Percentiles rank a stretch among this genome's conserved stretches.
Evolutionary conservation across 176 grass and related monocot genomes (phyloP).

Genomic region (Alopecurus myosuroides): DNA sequence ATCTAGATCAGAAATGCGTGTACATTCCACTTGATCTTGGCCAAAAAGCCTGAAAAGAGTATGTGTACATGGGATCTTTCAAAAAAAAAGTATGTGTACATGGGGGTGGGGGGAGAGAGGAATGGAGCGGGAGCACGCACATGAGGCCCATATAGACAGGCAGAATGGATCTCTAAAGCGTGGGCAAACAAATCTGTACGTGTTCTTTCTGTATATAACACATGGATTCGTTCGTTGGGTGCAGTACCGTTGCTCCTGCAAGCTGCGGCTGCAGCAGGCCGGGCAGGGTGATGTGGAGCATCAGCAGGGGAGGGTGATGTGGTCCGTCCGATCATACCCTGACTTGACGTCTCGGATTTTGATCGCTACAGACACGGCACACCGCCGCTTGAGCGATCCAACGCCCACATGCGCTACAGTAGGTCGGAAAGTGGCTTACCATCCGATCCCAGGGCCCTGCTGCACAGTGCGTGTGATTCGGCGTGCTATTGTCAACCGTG

Average conservation of each 20-base stretch:
- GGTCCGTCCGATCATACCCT: background rate
- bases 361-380: too few species aligned
- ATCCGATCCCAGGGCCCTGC: background rate
- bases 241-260: background rate
- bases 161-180: conserved; percentile 3
- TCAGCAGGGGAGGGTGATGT: background rate
- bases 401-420: background rate
- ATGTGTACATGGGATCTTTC: background rate
- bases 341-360: too few species aligned
- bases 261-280: background rate
- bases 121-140: background rate
- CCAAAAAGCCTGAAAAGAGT: conserved; percentile 8
- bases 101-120: background rate
- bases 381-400: background rate
- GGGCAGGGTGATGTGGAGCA: background rate
- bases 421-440: background rate
- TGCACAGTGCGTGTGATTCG: background rate
- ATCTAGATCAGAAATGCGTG: conserved; percentile 32
- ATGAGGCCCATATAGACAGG: conserved; percentile 3
- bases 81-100: background rate
- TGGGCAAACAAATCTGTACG: background rate
- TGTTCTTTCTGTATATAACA: background rate
- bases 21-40: background rate
- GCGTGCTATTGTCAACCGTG: background rate
- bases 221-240: background rate